Percentiles rank a stretch among this genome's conserved stretches.
Conservation (phyloP, 1,284 basidiomycete species). For the Moesziomyces globuligerus region DNA sequence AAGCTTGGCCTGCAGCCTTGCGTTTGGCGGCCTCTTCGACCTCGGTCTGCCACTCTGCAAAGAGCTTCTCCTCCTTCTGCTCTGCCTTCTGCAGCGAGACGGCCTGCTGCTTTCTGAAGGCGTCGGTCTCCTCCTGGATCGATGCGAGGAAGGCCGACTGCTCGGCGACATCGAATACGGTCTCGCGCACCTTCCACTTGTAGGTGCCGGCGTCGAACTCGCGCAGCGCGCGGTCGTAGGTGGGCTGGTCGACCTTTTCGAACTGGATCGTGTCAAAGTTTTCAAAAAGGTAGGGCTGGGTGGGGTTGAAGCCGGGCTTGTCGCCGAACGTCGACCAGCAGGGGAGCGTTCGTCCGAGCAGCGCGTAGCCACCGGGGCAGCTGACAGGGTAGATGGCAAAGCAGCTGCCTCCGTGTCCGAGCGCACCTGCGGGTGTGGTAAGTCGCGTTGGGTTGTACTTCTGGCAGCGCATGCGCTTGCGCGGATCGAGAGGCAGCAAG, state of each 20-base stretch:
- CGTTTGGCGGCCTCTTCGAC: conserved; percentile 12
- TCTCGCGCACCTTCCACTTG: conserved; percentile 71
- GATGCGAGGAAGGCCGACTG: conserved; percentile 71
- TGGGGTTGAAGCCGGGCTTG: conserved; percentile 70
- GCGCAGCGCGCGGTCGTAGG: conserved; percentile 70
- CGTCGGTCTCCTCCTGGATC: conserved; percentile 69
- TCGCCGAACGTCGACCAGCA: conserved; percentile 76
- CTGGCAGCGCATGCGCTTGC: conserved; percentile 70
- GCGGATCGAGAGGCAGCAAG: conserved; percentile 71
- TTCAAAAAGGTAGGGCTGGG: conserved; percentile 74
- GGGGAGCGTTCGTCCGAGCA: conserved; percentile 72
- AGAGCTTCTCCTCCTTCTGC: conserved; percentile 67
- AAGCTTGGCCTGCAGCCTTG: conserved; percentile 1
- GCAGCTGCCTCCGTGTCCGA: conserved; percentile 68
- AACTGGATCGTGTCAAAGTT: conserved; percentile 75
- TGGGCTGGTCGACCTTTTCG: conserved; percentile 17
- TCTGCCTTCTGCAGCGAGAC: conserved; percentile 49
- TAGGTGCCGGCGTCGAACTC: conserved; percentile 75
- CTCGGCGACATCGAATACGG: conserved; percentile 72
- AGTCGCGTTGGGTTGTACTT: conserved; percentile 69
- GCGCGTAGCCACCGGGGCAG: conserved; percentile 76
- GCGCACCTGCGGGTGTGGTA: conserved; percentile 73
- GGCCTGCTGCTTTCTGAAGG: conserved; percentile 69
- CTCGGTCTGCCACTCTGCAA: conserved; percentile 61
- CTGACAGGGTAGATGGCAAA: conserved; percentile 76